phyloP scores from a whole-genome alignment of 202 grass and related monocot species.

The Sporobolus alterniflorus region DNA sequence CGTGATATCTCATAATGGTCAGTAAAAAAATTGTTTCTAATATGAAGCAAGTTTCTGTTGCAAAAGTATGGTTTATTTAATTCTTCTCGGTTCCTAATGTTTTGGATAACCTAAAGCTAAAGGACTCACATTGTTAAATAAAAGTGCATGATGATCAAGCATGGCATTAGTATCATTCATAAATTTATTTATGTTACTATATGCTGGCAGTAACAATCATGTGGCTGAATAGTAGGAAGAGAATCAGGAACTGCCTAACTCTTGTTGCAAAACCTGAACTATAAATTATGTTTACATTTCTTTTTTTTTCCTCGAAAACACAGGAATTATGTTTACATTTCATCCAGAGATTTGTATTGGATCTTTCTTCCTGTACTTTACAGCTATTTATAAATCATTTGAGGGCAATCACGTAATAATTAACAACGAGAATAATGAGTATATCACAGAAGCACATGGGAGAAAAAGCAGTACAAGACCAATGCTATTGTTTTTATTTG shows the following conservation, averaged over 20 bases:
- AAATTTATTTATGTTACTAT: background rate
- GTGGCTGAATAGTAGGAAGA: background rate
- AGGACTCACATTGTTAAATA: background rate
- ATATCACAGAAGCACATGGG: background rate
- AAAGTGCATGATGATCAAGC: too few relatives aligned
- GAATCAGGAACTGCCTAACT: background rate
- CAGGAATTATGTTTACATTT: background rate
- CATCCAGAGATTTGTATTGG: background rate
- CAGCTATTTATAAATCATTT: background rate
- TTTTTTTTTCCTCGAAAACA: too few relatives aligned
- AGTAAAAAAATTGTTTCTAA: constrained; percentile 14
- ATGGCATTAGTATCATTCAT: too few relatives aligned
- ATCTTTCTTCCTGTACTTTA: constrained; percentile 2
- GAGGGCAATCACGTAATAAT: background rate
- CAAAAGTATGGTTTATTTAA: background rate
- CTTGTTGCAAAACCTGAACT: background rate
- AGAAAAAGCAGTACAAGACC: background rate
- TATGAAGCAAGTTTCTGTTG: background rate
- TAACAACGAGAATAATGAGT: background rate
- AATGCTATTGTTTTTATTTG: background rate
- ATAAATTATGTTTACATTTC: too few relatives aligned
- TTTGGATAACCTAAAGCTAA: background rate
- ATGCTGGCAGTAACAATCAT: background rate
- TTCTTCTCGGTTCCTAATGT: background rate
- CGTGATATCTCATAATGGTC: constrained; percentile 96